Base-by-base conservation (phyloP, 2,329 filamentous ascomycete species). In the Pseudogymnoascus sp. region DNA sequence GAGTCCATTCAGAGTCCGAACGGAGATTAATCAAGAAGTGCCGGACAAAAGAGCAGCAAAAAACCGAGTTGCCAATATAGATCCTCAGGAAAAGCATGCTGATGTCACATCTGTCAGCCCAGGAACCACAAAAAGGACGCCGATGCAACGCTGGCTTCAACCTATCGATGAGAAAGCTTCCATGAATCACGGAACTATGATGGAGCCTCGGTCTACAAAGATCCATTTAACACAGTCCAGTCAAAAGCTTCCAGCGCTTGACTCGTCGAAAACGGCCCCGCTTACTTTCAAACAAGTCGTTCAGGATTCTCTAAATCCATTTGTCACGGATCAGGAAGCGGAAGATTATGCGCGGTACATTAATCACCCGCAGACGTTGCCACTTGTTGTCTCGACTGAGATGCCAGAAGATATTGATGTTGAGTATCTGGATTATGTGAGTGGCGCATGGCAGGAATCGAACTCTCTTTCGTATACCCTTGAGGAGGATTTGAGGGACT, bases 311-410 rank as follows among this genome's bases (percentile, higher is more conserved):
- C 81, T 97, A 47, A 89, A 96, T 66, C 94, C 94, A 1, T 86
- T 85, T 0, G 90, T 99, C 37, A 88, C 84, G 6, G 75, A 81
- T 6, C 81, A 84, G 38, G 93, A 97, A 76, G 85, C 86, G 22
- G 86, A 88, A 54, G 94, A 97, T 72, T 99, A 99, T 72, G 83
- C 86, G 62, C 85, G 88, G 22, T 99, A 97, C 74, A 86, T 99
- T 66, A 85, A 83, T 57, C 94, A 99, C 70, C 92, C 94, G 1
- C 86, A 96, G 61, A 92, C 88, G 60, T 84, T 99, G 0, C 92
- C 93, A 0, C 81, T 99, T 1, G 90, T 94, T 0, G 81, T 90
- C 1, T 88, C 86, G 4, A 85, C 81, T 38, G 86, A 90, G 63
- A 80, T 83, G 3, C 84, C 86, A 0, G 79, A 81, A 7, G 78